Evolutionary conservation across 83 land plant species (phyloP).

Genomic region (Diphasiastrum complanatum): DNA sequence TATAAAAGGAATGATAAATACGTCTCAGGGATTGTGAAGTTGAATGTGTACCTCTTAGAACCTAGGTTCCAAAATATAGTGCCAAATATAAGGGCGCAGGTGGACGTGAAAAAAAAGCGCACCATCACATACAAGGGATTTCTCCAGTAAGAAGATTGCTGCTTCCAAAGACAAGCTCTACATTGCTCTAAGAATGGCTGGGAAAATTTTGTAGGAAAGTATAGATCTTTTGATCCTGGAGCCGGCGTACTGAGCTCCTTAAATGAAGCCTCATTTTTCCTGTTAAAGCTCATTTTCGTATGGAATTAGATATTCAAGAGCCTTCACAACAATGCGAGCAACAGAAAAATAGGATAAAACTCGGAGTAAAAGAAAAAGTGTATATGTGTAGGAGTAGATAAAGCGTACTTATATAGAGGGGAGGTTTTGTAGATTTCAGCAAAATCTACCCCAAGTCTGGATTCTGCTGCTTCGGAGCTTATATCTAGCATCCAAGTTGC

Average conservation of each 20-base stretch:
- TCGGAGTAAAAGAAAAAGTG: neutral
- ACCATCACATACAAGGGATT: constrained; percentile 30
- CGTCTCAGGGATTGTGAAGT: neutral
- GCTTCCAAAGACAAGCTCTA: constrained; percentile 33
- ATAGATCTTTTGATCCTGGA: constrained; percentile 21
- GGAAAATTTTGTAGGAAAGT: constrained; percentile 25
- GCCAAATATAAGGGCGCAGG: constrained; percentile 26
- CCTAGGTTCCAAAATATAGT: constrained; percentile 30
- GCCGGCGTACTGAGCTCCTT: constrained; percentile 28
- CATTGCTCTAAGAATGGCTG: constrained; percentile 19
- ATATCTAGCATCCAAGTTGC: constrained; percentile 25
- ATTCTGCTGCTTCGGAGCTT: constrained; percentile 14
- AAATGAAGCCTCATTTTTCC: constrained; percentile 20
- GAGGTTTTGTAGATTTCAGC: constrained; percentile 8
- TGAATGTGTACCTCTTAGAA: constrained; percentile 4
- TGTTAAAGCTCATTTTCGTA: neutral
- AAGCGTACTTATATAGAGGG: constrained; percentile 13
- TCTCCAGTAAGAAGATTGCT: constrained; percentile 31
- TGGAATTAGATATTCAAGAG: neutral
- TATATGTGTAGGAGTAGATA: neutral
- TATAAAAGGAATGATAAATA: neutral
- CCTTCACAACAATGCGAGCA: neutral
- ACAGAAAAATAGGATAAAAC: neutral
- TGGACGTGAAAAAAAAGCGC: constrained; percentile 26
- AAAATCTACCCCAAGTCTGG: constrained; percentile 9